Evolutionary conservation across 1,284 basidiomycete genomes (phyloP).

Genomic region (Neolentinus lepideus): DNA sequence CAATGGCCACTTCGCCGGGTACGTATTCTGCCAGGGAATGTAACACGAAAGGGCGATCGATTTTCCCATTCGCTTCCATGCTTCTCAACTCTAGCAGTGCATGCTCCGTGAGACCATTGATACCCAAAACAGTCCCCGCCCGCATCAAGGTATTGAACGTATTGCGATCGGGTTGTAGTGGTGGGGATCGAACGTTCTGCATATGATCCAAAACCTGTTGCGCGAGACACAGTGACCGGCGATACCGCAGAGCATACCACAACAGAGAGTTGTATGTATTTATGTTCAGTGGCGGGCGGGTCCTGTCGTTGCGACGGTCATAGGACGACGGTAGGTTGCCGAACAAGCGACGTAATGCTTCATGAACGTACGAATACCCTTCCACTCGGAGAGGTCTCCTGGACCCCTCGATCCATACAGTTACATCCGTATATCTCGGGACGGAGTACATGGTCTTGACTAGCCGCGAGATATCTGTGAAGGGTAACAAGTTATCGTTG

Average conservation of each 20-base stretch:
- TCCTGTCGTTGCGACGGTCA: constrained; percentile 6
- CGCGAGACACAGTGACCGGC: constrained; percentile 41
- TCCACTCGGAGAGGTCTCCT: constrained; percentile 26
- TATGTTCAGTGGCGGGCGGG: constrained; percentile 31
- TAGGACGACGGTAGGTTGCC: constrained; percentile 13
- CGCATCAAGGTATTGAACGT: constrained; percentile 57
- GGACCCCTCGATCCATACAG: constrained; percentile 35
- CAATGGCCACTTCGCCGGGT: neutral
- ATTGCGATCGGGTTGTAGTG: constrained; percentile 33
- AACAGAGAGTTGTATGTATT: constrained; percentile 56
- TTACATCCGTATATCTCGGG: constrained; percentile 34
- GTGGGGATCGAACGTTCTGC: constrained; percentile 30
- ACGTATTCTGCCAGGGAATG: neutral
- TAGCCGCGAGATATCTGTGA: constrained; percentile 33
- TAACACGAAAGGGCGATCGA: neutral
- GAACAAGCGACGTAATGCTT: constrained; percentile 42
- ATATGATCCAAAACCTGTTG: constrained; percentile 47
- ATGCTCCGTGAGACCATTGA: constrained; percentile 31
- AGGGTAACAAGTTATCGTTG: constrained; percentile 40
- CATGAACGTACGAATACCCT: constrained; percentile 52
- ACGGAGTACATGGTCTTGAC: constrained; percentile 39
- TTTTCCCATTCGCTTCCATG: neutral
- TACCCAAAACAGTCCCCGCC: constrained; percentile 44
- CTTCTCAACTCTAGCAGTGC: constrained; percentile 18
- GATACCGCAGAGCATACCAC: constrained; percentile 56